Evolutionary conservation across 495 filamentous ascomycete genomes (phyloP).

Genomic region (Pyrenula aspistea): DNA sequence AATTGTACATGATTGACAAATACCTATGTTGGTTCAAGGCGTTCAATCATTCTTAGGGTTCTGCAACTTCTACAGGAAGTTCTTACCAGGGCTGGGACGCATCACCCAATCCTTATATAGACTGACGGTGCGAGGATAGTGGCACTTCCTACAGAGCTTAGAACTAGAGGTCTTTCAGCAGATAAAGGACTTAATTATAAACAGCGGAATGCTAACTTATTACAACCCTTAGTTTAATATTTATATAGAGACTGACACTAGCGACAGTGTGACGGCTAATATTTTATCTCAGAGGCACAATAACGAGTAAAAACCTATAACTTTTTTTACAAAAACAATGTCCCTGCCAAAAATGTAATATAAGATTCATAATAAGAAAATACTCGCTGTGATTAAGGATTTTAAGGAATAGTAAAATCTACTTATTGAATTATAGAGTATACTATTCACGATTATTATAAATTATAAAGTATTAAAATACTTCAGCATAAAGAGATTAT

Average conservation of each 20-base stretch:
- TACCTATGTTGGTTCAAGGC: not conserved
- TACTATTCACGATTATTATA: not conserved
- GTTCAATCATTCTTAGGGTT: not conserved
- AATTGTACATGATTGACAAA: constrained; percentile 1
- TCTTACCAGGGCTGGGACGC: not conserved
- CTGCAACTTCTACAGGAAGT: not conserved
- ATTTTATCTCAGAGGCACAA: not conserved
- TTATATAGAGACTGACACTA: not conserved
- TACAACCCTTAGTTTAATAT: not conserved
- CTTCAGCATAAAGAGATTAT: not conserved
- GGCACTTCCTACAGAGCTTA: not conserved
- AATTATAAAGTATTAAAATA: not conserved
- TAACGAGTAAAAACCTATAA: not conserved
- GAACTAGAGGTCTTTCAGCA: not conserved
- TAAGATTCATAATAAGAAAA: not conserved
- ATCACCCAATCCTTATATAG: not conserved
- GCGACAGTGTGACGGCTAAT: not conserved
- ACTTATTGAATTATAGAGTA: not conserved
- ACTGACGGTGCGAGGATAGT: not conserved
- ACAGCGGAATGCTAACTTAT: too few species aligned
- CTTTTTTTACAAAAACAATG: not conserved
- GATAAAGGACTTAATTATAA: not conserved
- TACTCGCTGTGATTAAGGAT: not conserved
- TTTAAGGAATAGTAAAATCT: not conserved
- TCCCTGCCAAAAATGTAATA: not conserved